Percentiles rank a stretch among this genome's conserved stretches.
phyloP scores from a whole-genome alignment of 1,284 basidiomycete species.

The Rhodotorula mucilaginosa region DNA sequence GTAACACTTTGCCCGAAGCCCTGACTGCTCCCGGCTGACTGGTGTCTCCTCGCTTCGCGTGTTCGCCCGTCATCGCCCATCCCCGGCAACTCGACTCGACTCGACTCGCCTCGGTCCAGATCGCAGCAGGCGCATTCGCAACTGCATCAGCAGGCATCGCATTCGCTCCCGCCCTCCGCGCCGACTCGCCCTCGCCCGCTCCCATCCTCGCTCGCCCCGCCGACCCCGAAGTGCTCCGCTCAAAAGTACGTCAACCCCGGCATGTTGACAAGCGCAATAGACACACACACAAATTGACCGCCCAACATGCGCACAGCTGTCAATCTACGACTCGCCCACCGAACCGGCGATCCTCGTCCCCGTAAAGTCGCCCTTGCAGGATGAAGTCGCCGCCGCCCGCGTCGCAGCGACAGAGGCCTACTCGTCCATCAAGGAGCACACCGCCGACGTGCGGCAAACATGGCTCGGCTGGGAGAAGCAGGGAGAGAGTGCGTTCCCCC shows the following conservation, averaged over 20 bases:
- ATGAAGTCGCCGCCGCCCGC: conserved; percentile 68
- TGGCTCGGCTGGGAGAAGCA: conserved; percentile 80
- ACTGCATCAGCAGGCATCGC: background rate
- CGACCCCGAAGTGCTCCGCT: conserved; percentile 5
- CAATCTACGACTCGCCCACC: conserved; percentile 64
- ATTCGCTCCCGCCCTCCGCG: background rate
- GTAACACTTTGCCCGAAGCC: too few relatives aligned
- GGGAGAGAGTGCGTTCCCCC: conserved; percentile 69
- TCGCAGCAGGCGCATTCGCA: conserved; percentile 4
- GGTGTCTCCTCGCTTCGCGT: too few relatives aligned
- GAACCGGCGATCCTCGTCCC: conserved; percentile 62
- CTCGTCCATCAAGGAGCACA: conserved; percentile 59
- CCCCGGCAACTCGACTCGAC: background rate
- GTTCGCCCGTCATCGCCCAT: too few relatives aligned
- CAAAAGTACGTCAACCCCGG: background rate
- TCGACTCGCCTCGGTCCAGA: background rate
- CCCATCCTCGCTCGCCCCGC: conserved; percentile 1
- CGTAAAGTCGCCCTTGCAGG: conserved; percentile 66
- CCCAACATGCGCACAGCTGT: conserved; percentile 56
- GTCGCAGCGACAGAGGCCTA: conserved; percentile 59
- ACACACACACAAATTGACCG: background rate
- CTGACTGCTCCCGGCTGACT: too few relatives aligned
- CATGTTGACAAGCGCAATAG: too few relatives aligned
- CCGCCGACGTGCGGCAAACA: conserved; percentile 66
- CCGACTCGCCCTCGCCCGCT: background rate